Percentiles rank a stretch among this genome's conserved stretches.
phyloP scores from a whole-genome alignment of 2,329 filamentous ascomycete species.

The Sporothrix brunneoviolacea region DNA sequence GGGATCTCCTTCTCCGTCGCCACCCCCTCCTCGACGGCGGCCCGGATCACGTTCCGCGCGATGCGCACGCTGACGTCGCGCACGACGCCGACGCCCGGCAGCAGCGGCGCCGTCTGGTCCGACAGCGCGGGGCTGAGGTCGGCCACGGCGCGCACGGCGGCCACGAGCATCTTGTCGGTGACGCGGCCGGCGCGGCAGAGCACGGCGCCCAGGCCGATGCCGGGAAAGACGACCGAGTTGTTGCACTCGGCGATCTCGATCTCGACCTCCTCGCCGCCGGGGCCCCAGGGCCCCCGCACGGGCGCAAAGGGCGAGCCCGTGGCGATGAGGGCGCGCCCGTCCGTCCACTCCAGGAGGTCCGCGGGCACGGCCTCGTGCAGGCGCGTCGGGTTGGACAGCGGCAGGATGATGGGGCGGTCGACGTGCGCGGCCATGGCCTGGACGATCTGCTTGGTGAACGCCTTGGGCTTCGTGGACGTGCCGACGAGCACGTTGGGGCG shows the following conservation, averaged over 20 bases:
- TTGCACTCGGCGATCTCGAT: conserved; percentile 71
- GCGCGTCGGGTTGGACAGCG: conserved; percentile 76
- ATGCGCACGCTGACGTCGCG: conserved; percentile 71
- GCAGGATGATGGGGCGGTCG: conserved; percentile 68
- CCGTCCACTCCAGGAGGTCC: conserved; percentile 72
- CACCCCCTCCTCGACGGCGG: conserved; percentile 63
- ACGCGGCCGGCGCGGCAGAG: conserved; percentile 61
- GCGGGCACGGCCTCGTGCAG: conserved; percentile 75
- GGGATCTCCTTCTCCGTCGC: conserved; percentile 56
- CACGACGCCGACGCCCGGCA: conserved; percentile 71
- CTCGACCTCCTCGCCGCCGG: conserved; percentile 35
- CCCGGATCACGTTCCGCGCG: conserved; percentile 65
- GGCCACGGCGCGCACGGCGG: conserved; percentile 68
- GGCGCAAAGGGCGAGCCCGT: conserved; percentile 79
- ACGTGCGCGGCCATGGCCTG: conserved; percentile 69
- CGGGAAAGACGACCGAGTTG: conserved; percentile 79
- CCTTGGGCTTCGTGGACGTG: conserved; percentile 68
- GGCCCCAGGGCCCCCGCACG: conserved; percentile 55
- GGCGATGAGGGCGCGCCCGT: conserved; percentile 70
- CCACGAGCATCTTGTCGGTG: conserved; percentile 74
- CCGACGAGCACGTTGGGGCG: conserved; percentile 78
- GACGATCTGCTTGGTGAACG: conserved; percentile 70
- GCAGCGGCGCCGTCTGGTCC: conserved; percentile 57
- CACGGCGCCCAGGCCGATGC: conserved; percentile 74
- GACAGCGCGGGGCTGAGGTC: conserved; percentile 61